Base-by-base conservation (phyloP, 2,329 filamentous ascomycete genomes). In the Aspergillus oerlinghausenensis region DNA sequence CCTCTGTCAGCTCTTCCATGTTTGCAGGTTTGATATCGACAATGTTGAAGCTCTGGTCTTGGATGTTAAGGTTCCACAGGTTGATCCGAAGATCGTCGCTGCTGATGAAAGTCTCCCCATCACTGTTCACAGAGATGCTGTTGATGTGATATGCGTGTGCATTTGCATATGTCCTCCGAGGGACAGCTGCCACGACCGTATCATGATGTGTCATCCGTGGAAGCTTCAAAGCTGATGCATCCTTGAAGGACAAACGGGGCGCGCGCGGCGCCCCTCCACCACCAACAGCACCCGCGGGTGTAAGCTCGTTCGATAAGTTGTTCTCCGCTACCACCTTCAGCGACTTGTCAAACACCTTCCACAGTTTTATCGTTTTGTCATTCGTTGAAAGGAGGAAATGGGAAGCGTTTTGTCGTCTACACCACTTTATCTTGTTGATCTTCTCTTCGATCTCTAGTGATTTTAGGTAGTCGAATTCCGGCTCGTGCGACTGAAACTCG, bases 361-460 rank as follows among this genome's bases (percentile, higher is more conserved):
- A 99, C 65, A 99, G 82, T 81, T 99, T 99, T 84, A 99, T 99
- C 45, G 94, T 99, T 82, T 99, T 99, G 82, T 99, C 94, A 74
- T 99, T 99, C 67, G 94, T 99, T 47, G 94, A 97, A 56, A 99
- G 85, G 52, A 99, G 86, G 76, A 96, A 99, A 79, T 99, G 94
- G 55, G 94, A 97, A 60, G 93, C 90, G 82, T 99, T 99, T 78
- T 97, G 93, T 77, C 94, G 88, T 72, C 89, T 88, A 77, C 94
- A 99, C 94, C 94, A 99, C 78, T 97, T 99, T 80, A 99, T 99
- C 83, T 99, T 99, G 84, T 99, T 99, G 84, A 99, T 99, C 81
- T 99, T 99, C 79, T 99, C 94, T 83, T 99, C 94, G 72, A 99
- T 99, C 78, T 99, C 94, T 67, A 99, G 84, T 35, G 94, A 99